Percentiles rank a stretch among this genome's conserved stretches.
These are phyloP conservation scores for Boletus rubroflammeus DNA, from an alignment of 768 basidiomycete genomes.

Conservation along the genomic window DNA sequence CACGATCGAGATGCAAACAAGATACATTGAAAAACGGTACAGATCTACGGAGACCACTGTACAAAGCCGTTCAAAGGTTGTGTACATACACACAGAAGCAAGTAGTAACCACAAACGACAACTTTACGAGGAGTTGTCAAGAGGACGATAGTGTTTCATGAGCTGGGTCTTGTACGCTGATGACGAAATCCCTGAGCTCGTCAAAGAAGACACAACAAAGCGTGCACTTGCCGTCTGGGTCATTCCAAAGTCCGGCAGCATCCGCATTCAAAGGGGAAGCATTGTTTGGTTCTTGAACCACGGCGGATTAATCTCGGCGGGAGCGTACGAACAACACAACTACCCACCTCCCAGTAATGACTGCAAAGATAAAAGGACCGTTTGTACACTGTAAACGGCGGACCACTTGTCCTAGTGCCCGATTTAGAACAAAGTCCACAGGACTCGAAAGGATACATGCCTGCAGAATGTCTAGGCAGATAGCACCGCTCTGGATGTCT, in stretches of 20 bases:
- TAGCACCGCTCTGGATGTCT: constrained; percentile 70
- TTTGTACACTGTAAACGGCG: constrained; percentile 88
- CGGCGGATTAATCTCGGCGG: not conserved
- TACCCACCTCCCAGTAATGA: constrained; percentile 81
- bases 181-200: not conserved
- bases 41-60: constrained; percentile 13
- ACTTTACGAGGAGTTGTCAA: constrained; percentile 36
- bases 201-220: not conserved
- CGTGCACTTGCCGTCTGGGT: constrained; percentile 51
- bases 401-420: constrained; percentile 81
- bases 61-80: not conserved
- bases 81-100: constrained; percentile 1
- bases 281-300: constrained; percentile 78
- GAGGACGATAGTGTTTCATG: constrained; percentile 66
- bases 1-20: constrained; percentile 4
- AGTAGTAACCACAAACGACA: not conserved
- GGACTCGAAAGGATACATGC: constrained; percentile 32
- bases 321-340: not conserved
- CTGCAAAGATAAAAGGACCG: constrained; percentile 83
- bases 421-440: constrained; percentile 5
- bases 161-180: constrained; percentile 71
- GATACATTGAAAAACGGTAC: constrained; percentile 12
- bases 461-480: constrained; percentile 87
- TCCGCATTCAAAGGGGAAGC: constrained; percentile 87
- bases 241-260: constrained; percentile 77